Conservation (phyloP, 495 filamentous ascomycete genomes). For the Ramalina intermedia region DNA sequence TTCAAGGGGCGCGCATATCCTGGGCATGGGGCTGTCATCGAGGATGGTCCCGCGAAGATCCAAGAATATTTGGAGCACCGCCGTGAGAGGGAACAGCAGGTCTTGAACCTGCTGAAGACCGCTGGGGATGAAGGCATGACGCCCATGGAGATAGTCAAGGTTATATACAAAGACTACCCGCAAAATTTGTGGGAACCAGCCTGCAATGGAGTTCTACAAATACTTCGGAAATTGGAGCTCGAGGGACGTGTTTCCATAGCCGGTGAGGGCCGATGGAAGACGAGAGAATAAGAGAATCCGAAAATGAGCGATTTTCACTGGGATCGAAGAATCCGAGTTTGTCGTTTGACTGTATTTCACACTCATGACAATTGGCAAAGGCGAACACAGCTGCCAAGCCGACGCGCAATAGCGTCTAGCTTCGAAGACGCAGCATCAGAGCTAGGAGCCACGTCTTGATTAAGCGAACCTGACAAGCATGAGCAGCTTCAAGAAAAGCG, state of each 20-base stretch:
- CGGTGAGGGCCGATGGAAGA: conserved; percentile 38
- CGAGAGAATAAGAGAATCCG: conserved; percentile 5
- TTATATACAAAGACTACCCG: conserved; percentile 68
- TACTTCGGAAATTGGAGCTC: conserved; percentile 52
- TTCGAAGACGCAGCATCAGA: too few relatives aligned
- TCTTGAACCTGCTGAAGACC: conserved; percentile 49
- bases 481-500: too few relatives aligned
- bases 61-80: conserved; percentile 74
- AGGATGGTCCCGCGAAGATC: conserved; percentile 49
- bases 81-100: conserved; percentile 63
- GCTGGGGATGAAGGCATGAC: conserved; percentile 27
- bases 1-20: conserved; percentile 68
- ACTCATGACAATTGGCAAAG: too few relatives aligned
- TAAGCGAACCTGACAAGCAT: too few relatives aligned
- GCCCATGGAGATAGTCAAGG: conserved; percentile 67
- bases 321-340: too few relatives aligned
- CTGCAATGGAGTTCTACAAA: conserved; percentile 49
- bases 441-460: too few relatives aligned
- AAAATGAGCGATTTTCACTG: too few relatives aligned
- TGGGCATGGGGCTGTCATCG: conserved; percentile 67
- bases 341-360: too few relatives aligned
- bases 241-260: conserved; percentile 47
- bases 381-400: too few relatives aligned
- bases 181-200: conserved; percentile 62
- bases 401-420: too few relatives aligned